Percentiles rank a stretch among this genome's conserved stretches.
Evolutionary conservation across 495 filamentous ascomycete species (phyloP).

Genomic region (Hypoxylon trugodes): DNA sequence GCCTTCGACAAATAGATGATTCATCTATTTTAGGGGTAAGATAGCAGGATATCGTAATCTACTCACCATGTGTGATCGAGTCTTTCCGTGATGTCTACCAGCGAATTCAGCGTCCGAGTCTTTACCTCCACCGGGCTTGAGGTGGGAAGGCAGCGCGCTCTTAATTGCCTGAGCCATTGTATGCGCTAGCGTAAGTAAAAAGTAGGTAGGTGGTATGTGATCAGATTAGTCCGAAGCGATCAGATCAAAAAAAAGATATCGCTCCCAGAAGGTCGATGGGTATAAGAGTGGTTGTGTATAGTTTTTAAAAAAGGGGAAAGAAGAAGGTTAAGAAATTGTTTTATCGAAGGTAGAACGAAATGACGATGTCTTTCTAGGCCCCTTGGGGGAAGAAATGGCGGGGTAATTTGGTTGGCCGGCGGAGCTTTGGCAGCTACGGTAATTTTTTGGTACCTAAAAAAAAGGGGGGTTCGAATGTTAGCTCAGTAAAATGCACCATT

Average conservation of each 20-base stretch:
- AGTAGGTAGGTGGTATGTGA: no score
- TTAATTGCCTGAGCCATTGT: slow-evolving; percentile 76
- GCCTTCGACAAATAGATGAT: no score
- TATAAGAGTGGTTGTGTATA: not conserved
- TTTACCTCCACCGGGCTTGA: slow-evolving; percentile 66
- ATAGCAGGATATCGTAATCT: not conserved
- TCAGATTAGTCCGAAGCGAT: not conserved
- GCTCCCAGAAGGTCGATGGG: not conserved
- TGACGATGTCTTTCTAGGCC: slow-evolving; percentile 28
- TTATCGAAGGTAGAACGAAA: slow-evolving; percentile 15
- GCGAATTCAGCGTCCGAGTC: slow-evolving; percentile 60
- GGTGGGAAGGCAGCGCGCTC: slow-evolving; percentile 79
- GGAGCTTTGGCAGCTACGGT: slow-evolving; percentile 36
- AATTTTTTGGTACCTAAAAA: slow-evolving; percentile 26
- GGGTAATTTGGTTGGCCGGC: slow-evolving; percentile 34
- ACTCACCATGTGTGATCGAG: slow-evolving; percentile 95
- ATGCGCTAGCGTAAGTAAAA: no score
- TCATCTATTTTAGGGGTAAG: slow-evolving; percentile 9
- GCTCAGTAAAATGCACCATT: slow-evolving; percentile 38
- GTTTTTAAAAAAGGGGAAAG: slow-evolving; percentile 24
- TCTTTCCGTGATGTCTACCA: slow-evolving; percentile 91
- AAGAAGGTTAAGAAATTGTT: slow-evolving; percentile 38
- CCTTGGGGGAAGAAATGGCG: slow-evolving; percentile 30
- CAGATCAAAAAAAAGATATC: slow-evolving; percentile 1
- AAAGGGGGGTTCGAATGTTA: slow-evolving; percentile 30